These are phyloP conservation scores for Radiomyces spectabilis DNA, from an alignment of 192 early-diverging fungal genomes.

Conservation along the genomic window DNA sequence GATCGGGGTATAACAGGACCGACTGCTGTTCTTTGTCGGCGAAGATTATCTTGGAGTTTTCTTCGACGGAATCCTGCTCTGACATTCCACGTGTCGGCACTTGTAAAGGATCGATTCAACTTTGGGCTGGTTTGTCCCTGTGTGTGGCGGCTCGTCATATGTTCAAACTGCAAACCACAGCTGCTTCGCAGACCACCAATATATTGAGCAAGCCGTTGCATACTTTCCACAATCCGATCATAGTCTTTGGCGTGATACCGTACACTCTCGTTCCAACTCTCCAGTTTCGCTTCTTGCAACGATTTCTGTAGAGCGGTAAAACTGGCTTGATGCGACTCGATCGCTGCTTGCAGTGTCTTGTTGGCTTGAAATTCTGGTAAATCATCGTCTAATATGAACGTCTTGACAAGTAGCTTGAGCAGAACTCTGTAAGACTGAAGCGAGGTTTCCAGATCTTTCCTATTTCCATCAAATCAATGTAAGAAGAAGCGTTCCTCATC, in stretches of 20 bases:
- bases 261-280: slow-evolving; percentile 39
- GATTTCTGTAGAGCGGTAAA: slow-evolving; percentile 52
- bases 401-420: slow-evolving; percentile 55
- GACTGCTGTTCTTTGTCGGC: slow-evolving; percentile 2
- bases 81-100: slow-evolving; percentile 18
- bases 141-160: slow-evolving; percentile 20
- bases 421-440: slow-evolving; percentile 50
- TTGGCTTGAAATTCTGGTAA: slow-evolving; percentile 40
- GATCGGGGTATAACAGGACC: no score
- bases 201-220: slow-evolving; percentile 61
- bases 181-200: slow-evolving; percentile 62
- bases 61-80: slow-evolving; percentile 15
- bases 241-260: slow-evolving; percentile 33
- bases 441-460: slow-evolving; percentile 42
- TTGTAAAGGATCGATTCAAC: no score
- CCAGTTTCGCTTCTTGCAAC: slow-evolving; percentile 47
- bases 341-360: slow-evolving; percentile 46
- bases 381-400: slow-evolving; percentile 52
- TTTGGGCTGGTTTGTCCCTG: neutral
- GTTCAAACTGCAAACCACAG: slow-evolving; percentile 57
- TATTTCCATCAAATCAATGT: slow-evolving; percentile 10
- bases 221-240: slow-evolving; percentile 41
- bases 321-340: slow-evolving; percentile 51
- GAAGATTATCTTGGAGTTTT: slow-evolving; percentile 16
- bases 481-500: neutral